A percentile compares a stretch with the other conserved stretches of the same genome.
Evolutionary conservation across 1,284 basidiomycete species (phyloP).

Genomic region (Ustilago xerochloae): DNA sequence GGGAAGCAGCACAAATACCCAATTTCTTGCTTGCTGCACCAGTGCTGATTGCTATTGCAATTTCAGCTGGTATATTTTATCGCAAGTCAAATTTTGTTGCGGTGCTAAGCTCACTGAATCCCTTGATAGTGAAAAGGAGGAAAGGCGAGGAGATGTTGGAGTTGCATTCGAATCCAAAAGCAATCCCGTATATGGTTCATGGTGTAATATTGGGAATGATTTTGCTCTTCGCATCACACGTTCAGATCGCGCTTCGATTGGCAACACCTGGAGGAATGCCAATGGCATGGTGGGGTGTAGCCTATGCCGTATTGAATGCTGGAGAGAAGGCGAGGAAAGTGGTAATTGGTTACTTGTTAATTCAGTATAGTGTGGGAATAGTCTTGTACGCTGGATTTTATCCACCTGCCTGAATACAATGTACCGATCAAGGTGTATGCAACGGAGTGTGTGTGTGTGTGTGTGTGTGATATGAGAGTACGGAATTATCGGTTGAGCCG

Average conservation of each 20-base stretch:
- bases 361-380: constrained; percentile 80
- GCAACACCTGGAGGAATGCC: constrained; percentile 78
- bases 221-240: constrained; percentile 84
- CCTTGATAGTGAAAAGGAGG: background rate
- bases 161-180: background rate
- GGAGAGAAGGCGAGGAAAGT: constrained; percentile 21
- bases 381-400: constrained; percentile 87
- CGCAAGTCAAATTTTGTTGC: background rate
- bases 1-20: constrained; percentile 83
- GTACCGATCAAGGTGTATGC: background rate
- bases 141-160: background rate
- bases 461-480: constrained; percentile 5
- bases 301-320: constrained; percentile 74
- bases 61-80: constrained; percentile 61
- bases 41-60: constrained; percentile 67
- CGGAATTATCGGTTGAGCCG: constrained; percentile 7
- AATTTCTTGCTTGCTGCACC: constrained; percentile 87
- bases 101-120: constrained; percentile 53
- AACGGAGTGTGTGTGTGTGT: background rate
- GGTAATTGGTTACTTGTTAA: constrained; percentile 78
- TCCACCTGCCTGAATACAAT: constrained; percentile 78
- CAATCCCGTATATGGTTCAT: constrained; percentile 78
- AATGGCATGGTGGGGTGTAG: constrained; percentile 81
- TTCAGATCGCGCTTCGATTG: constrained; percentile 87
- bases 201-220: constrained; percentile 73